These are phyloP conservation scores for Chiua virens DNA, from an alignment of 768 basidiomycete species.

Conservation along the genomic window DNA sequence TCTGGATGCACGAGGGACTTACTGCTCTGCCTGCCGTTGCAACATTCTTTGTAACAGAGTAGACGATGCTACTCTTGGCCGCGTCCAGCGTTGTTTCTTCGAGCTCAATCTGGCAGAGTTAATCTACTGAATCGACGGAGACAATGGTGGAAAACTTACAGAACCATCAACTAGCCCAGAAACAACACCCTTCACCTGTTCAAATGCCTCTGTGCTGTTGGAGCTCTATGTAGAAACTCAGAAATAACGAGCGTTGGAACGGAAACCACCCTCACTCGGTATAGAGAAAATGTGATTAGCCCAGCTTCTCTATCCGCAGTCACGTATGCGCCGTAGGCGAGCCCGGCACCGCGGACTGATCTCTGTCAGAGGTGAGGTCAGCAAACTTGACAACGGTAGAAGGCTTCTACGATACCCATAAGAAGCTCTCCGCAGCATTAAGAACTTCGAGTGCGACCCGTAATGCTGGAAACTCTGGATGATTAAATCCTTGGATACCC, in stretches of 20 bases:
- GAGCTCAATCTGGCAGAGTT: conserved; percentile 61
- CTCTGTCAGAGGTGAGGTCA: conserved; percentile 46
- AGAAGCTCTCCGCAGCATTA: conserved; percentile 91
- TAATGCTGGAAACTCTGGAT: conserved; percentile 83
- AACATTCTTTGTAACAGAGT: conserved; percentile 72
- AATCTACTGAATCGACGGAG: background rate
- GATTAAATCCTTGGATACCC: conserved; percentile 74
- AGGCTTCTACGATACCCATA: conserved; percentile 64
- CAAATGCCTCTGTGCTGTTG: conserved; percentile 74
- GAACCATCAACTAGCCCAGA: conserved; percentile 78
- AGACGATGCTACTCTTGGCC: conserved; percentile 91
- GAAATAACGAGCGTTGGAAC: background rate
- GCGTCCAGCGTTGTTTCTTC: conserved; percentile 83
- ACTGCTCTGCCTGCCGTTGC: conserved; percentile 89
- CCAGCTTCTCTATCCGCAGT: conserved; percentile 78
- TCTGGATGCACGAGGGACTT: conserved; percentile 28
- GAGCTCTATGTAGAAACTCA: conserved; percentile 58
- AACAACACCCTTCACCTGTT: conserved; percentile 77
- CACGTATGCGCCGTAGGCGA: conserved; percentile 90
- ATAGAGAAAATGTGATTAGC: conserved; percentile 71
- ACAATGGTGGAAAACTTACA: conserved; percentile 43
- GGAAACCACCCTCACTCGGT: conserved; percentile 53
- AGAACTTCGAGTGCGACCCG: conserved; percentile 83
- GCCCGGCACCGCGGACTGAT: conserved; percentile 89
- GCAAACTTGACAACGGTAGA: background rate